A percentile compares a stretch with the other conserved stretches of the same genome.
Conservation (phyloP, 1,284 basidiomycete genomes). For the Fomitopsis schrenkii region DNA sequence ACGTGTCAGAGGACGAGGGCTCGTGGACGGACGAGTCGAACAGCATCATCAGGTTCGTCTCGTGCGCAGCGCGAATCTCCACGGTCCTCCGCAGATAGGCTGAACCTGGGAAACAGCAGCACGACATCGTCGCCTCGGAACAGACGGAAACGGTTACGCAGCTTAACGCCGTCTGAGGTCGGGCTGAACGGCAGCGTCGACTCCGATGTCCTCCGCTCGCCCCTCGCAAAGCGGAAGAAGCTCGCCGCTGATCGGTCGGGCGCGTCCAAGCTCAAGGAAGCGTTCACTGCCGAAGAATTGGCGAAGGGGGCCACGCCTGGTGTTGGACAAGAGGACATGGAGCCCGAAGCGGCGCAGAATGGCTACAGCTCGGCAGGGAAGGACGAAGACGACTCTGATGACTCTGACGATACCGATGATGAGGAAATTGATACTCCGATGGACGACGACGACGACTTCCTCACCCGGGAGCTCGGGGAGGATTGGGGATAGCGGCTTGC, state of each 20-base stretch:
- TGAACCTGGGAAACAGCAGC: conserved; percentile 28
- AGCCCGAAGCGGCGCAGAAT: conserved; percentile 20
- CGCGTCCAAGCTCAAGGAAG: conserved; percentile 62
- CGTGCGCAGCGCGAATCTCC: background rate
- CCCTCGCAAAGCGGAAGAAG: conserved; percentile 74
- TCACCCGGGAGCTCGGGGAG: conserved; percentile 68
- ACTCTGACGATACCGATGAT: conserved; percentile 38
- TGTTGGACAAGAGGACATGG: background rate
- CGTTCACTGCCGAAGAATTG: conserved; percentile 56
- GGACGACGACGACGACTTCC: conserved; percentile 67
- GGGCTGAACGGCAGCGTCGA: conserved; percentile 33
- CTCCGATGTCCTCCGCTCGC: conserved; percentile 50
- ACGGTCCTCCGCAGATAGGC: background rate
- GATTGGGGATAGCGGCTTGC: conserved; percentile 54
- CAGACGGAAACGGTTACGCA: conserved; percentile 66
- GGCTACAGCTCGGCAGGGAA: conserved; percentile 20
- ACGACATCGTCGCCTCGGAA: conserved; percentile 40
- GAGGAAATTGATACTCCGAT: conserved; percentile 31
- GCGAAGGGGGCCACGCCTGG: conserved; percentile 23
- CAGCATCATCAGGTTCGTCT: conserved; percentile 42
- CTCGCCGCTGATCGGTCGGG: conserved; percentile 58
- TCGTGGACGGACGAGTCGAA: conserved; percentile 40
- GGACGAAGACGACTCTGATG: conserved; percentile 27
- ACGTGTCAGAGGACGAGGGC: conserved; percentile 43
- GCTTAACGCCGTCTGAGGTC: conserved; percentile 62